A percentile compares a stretch with the other conserved stretches of the same genome.
These are phyloP conservation scores for Hygrophoropsis aurantiaca DNA, from an alignment of 768 basidiomycete species.

Conservation along the genomic window DNA sequence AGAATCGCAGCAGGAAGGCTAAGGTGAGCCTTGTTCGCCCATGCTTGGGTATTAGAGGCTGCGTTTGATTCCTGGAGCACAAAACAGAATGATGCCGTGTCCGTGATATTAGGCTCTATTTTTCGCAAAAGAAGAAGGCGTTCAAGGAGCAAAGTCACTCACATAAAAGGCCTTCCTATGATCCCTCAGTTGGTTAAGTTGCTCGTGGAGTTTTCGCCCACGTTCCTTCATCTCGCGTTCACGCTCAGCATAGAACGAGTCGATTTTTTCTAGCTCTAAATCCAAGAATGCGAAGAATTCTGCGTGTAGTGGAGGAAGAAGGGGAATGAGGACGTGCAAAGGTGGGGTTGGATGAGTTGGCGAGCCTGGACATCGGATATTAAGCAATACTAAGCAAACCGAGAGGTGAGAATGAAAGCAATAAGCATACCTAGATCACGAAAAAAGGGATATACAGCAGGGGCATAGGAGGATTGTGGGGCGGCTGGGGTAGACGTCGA, in stretches of 20 bases:
- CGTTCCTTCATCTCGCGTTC: constrained; percentile 61
- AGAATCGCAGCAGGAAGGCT: constrained; percentile 6
- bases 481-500: neutral
- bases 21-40: constrained; percentile 11
- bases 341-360: constrained; percentile 19
- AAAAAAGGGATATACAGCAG: constrained; percentile 5
- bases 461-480: constrained; percentile 3
- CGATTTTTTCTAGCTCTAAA: constrained; percentile 79
- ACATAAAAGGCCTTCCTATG: constrained; percentile 66
- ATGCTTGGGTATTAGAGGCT: constrained; percentile 1
- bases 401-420: no score
- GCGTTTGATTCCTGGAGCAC: constrained; percentile 4
- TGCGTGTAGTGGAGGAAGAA: constrained; percentile 58
- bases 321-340: constrained; percentile 48
- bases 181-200: constrained; percentile 72
- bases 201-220: constrained; percentile 52
- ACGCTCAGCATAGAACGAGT: constrained; percentile 73
- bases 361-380: constrained; percentile 9
- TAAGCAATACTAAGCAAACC: neutral
- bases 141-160: constrained; percentile 18
- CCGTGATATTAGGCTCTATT: no score
- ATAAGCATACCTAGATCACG: constrained; percentile 12
- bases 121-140: no score
- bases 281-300: constrained; percentile 81
- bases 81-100: no score